Evolutionary conservation across 2,329 filamentous ascomycete species (phyloP).

Genomic region (Fusarium sororula): DNA sequence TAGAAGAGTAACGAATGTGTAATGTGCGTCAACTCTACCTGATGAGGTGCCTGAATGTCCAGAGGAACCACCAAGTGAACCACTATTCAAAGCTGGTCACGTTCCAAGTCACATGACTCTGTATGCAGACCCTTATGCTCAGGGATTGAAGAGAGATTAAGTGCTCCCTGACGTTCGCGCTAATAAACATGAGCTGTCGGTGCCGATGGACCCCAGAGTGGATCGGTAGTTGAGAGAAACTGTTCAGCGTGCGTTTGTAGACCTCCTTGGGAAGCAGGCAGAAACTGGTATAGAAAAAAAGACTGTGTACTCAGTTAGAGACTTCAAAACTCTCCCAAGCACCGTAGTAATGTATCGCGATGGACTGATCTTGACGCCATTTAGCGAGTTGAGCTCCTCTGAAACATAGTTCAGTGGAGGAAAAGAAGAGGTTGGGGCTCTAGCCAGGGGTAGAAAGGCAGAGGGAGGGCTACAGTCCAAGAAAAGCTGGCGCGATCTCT

Average conservation of each 20-base stretch:
- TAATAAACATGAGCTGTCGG: constrained; percentile 15
- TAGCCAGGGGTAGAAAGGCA: constrained; percentile 15
- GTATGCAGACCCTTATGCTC: background rate
- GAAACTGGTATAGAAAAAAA: constrained; percentile 5
- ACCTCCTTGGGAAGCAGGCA: constrained; percentile 2
- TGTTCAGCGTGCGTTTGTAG: constrained; percentile 1
- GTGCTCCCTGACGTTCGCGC: constrained; percentile 22
- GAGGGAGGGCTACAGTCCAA: constrained; percentile 8
- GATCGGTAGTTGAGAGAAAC: constrained; percentile 22
- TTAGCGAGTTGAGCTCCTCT: background rate
- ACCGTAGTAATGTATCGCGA: background rate
- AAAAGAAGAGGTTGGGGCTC: constrained; percentile 15
- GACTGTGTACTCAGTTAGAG: background rate
- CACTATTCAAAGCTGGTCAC: background rate
- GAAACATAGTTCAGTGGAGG: background rate
- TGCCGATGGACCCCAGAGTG: constrained; percentile 6
- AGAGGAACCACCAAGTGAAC: background rate
- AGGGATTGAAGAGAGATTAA: constrained; percentile 16
- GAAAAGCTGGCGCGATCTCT: constrained; percentile 41
- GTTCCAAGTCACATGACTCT: constrained; percentile 24
- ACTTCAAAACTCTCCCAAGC: background rate
- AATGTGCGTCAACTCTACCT: background rate
- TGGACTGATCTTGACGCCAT: background rate
- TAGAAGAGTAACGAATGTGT: background rate
- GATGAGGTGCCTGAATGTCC: background rate